A percentile compares a stretch with the other conserved stretches of the same genome.
Evolutionary conservation across 305 asterid species (phyloP).

Genomic region (Solanum hybrid): DNA sequence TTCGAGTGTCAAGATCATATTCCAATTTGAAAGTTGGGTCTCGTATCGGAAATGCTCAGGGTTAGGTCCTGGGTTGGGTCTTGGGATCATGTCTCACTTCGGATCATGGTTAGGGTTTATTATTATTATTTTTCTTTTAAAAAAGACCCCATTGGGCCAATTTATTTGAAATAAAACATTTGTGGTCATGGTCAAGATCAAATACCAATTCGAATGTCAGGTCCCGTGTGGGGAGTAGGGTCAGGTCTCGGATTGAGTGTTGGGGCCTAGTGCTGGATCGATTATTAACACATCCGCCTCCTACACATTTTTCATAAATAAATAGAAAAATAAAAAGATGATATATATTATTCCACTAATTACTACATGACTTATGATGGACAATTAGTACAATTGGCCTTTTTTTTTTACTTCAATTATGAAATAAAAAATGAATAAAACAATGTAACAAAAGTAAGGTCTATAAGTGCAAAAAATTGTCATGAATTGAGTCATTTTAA

Average conservation of each 20-base stretch:
- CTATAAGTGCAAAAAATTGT: background rate
- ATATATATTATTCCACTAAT: background rate
- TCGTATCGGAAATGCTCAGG: too few species aligned
- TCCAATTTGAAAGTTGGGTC: too few species aligned
- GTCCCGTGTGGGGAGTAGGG: background rate
- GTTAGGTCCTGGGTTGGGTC: too few species aligned
- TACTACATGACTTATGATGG: background rate
- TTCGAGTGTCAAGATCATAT: too few species aligned
- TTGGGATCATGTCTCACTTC: background rate
- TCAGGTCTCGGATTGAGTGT: background rate
- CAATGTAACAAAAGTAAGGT: background rate
- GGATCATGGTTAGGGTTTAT: too few species aligned
- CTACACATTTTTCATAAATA: background rate
- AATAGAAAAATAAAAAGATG: background rate
- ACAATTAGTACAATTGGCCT: background rate
- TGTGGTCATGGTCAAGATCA: background rate
- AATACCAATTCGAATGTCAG: background rate
- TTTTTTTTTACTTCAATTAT: background rate
- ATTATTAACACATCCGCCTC: background rate
- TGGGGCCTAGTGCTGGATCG: background rate
- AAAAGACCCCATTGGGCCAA: too few species aligned
- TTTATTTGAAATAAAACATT: too few species aligned
- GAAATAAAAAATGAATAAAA: background rate
- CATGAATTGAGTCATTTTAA: background rate
- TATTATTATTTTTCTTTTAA: too few species aligned